Percentiles rank a stretch among this genome's conserved stretches.
phyloP scores from a whole-genome alignment of 306 rosid species.

The Prosopis cineraria region DNA sequence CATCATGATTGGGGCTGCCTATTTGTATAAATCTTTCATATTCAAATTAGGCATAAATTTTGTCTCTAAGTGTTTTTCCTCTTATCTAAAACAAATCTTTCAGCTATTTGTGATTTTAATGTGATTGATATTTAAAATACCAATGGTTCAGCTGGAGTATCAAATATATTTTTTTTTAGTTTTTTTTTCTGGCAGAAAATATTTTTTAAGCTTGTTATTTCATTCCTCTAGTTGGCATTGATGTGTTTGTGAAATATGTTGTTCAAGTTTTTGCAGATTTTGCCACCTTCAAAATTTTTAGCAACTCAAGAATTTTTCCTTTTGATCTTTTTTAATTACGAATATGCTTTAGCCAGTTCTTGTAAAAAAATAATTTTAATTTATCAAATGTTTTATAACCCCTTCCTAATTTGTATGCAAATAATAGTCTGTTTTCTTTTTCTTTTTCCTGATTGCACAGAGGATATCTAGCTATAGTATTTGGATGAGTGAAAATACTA shows the following conservation, averaged over 20 bases:
- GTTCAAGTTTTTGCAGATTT: background rate
- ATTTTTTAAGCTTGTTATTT: background rate
- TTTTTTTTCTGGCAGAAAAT: no score
- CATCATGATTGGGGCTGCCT: background rate
- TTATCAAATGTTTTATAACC: background rate
- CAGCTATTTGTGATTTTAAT: background rate
- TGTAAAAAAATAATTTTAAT: background rate
- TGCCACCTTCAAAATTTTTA: background rate
- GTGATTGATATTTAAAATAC: background rate
- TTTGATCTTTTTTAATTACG: background rate
- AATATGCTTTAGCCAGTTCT: background rate
- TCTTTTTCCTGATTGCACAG: background rate
- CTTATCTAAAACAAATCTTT: background rate
- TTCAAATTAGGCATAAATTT: background rate
- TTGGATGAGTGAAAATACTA: background rate
- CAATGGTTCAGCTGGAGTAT: background rate
- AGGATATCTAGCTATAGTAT: conserved; percentile 3
- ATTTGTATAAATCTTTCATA: background rate
- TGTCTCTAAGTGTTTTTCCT: background rate
- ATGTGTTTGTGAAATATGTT: background rate
- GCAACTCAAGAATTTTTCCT: background rate
- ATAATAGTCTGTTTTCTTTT: background rate
- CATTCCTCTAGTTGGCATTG: background rate
- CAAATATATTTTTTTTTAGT: no score
- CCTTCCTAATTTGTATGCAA: conserved; percentile 2